Base-by-base conservation (phyloP, 1,284 basidiomycete genomes). In the Schizophyllum commune region DNA sequence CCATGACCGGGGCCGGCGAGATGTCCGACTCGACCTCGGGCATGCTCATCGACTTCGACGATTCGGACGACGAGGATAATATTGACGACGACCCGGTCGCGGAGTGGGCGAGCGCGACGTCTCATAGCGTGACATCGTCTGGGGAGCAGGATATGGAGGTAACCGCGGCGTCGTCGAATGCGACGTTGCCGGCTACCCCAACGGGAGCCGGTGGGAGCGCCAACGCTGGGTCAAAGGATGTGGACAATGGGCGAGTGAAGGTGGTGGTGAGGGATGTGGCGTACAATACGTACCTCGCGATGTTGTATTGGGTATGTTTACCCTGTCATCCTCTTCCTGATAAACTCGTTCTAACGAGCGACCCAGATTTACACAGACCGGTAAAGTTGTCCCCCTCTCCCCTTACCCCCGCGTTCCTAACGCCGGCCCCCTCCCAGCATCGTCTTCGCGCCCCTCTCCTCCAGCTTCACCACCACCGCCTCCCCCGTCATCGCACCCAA, bases 371-470 rank as follows among this genome's bases (percentile, higher is more conserved):
- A 95, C 71, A 94, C 93, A 17, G 91, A 95, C 68, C 19, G 20
- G 53, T 55, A 27, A 1, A 13, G 4, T 20, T 7, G 20, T 4
- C 15, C 51, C 15, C 7, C 20, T 21, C 20, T 13, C 13, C 19
- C 19, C 19, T 20, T 55, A 19, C 52, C 21, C n/a, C 52, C 6
- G n/a, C n/a, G n/a, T 19, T 54, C 17, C n/a, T n/a, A 6, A 6
- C n/a, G 6, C n/a, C 7, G 13, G 52, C 52, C 21, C 21, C 6
- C 52, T 6, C 21, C n/a, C 53, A 83, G 79, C 5, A 88, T 95
- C 64, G 80, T 86, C 52, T 95, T 96, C 69, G 91, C 93, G 0
- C 93, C 93, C 0, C 76, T 95, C 6, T 86, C 91, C 0, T 95
- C 88, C 1, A 80, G 83, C 20, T 89, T 88, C 68, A 68, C 72